Evolutionary conservation across 2,329 filamentous ascomycete genomes (phyloP).

Genomic region (Thielaviopsis musarum): DNA sequence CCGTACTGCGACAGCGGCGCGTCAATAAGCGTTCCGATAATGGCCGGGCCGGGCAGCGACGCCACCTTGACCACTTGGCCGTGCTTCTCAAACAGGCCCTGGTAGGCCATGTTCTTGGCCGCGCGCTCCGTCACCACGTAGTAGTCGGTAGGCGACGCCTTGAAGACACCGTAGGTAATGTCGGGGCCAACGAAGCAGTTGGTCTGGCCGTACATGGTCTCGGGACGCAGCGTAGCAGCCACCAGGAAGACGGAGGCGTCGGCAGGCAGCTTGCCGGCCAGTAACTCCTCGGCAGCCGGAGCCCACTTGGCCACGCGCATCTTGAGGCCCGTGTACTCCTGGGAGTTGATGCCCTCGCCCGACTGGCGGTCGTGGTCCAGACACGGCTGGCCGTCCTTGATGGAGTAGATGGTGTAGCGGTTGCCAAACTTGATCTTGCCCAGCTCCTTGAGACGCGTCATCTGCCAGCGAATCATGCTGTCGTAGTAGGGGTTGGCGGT

Average conservation of each 20-base stretch:
- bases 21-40: conserved; percentile 76
- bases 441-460: conserved; percentile 77
- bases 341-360: conserved; percentile 43
- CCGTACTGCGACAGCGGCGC: conserved; percentile 79
- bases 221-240: conserved; percentile 78
- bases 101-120: conserved; percentile 93
- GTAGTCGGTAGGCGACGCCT: conserved; percentile 61
- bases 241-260: conserved; percentile 74
- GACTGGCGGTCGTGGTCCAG: conserved; percentile 32
- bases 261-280: conserved; percentile 64
- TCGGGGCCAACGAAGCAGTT: conserved; percentile 90
- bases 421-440: conserved; percentile 90
- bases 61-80: conserved; percentile 58
- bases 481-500: conserved; percentile 96
- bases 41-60: conserved; percentile 58
- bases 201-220: conserved; percentile 98
- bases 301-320: conserved; percentile 84
- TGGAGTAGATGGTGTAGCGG: conserved; percentile 83
- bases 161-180: conserved; percentile 79
- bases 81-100: conserved; percentile 66
- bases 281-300: conserved; percentile 49
- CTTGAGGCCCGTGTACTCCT: conserved; percentile 89
- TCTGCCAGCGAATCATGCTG: conserved; percentile 90
- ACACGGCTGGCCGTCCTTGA: conserved; percentile 45
- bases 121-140: conserved; percentile 69